These are phyloP conservation scores for Cyberlindnera xylosilytica DNA, from an alignment of 805 yeast species.

Conservation along the genomic window DNA sequence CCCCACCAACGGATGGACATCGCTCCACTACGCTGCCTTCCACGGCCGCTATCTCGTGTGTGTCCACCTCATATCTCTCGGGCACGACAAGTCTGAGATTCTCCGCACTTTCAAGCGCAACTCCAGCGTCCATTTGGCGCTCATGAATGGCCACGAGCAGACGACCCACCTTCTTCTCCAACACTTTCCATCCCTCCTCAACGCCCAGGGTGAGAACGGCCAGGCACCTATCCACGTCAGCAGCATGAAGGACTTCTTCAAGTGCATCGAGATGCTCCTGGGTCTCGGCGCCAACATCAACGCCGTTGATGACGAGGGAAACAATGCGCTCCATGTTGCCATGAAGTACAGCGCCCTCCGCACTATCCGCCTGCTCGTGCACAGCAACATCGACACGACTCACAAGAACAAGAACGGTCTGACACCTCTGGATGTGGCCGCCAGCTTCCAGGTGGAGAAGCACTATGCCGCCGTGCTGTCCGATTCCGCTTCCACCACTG, in stretches of 20 bases:
- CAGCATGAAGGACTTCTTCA: conserved; percentile 54
- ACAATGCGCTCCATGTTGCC: conserved; percentile 84
- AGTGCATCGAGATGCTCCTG: conserved; percentile 60
- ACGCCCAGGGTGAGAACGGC: conserved; percentile 44
- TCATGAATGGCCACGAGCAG: conserved; percentile 61
- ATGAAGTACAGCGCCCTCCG: conserved; percentile 63
- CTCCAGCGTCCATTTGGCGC: conserved; percentile 71
- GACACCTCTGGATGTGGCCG: conserved; percentile 59
- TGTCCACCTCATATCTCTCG: conserved; percentile 50
- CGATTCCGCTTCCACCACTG: conserved; percentile 4
- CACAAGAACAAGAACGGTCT: conserved; percentile 57
- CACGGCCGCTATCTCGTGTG: conserved; percentile 71
- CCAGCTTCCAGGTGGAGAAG: conserved; percentile 48
- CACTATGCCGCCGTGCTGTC: conserved; percentile 30
- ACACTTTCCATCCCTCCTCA: conserved; percentile 54
- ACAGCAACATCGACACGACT: conserved; percentile 45
- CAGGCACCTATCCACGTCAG: conserved; percentile 71
- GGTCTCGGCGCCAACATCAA: conserved; percentile 78
- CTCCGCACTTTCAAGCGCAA: conserved; percentile 52
- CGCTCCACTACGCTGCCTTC: conserved; percentile 76
- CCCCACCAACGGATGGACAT: conserved; percentile 75
- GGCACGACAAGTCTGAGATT: conserved; percentile 51
- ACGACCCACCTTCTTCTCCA: conserved; percentile 72
- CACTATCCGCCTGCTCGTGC: conserved; percentile 51
- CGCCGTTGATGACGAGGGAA: conserved; percentile 67